Percentiles rank a stretch among this genome's conserved stretches.
phyloP scores from a whole-genome alignment of 352 stramenopile species.

The Globisporangium solare region DNA sequence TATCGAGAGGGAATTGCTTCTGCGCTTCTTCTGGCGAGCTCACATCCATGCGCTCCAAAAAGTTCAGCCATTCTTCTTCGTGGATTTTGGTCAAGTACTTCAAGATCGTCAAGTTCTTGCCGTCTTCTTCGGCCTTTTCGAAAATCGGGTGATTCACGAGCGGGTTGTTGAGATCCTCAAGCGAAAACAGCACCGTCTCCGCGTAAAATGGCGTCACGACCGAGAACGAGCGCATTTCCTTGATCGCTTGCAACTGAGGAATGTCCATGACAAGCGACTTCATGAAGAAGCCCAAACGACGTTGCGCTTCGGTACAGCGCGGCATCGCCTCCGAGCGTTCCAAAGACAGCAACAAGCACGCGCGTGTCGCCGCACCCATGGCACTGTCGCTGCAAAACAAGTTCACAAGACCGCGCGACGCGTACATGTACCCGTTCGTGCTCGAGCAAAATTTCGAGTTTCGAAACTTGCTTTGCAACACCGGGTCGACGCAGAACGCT shows the following conservation, averaged over 20 bases:
- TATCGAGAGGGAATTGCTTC: constrained; percentile 64
- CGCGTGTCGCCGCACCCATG: constrained; percentile 67
- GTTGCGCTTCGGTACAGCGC: constrained; percentile 51
- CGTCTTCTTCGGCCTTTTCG: constrained; percentile 76
- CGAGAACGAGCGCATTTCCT: constrained; percentile 83
- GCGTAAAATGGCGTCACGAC: constrained; percentile 83
- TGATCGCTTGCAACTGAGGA: constrained; percentile 70
- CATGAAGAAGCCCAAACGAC: constrained; percentile 83
- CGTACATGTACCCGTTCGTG: constrained; percentile 62
- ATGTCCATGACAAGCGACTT: constrained; percentile 87
- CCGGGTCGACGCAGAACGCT: constrained; percentile 61
- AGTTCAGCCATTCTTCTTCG: constrained; percentile 84
- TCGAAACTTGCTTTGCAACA: constrained; percentile 60
- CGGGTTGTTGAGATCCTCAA: constrained; percentile 76
- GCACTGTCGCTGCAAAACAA: constrained; percentile 67
- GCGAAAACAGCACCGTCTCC: constrained; percentile 76
- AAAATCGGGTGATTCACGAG: constrained; percentile 85
- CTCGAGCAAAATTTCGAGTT: constrained; percentile 76
- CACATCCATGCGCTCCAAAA: constrained; percentile 77
- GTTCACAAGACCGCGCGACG: constrained; percentile 62
- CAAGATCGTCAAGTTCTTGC: constrained; percentile 81
- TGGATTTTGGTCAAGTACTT: constrained; percentile 86
- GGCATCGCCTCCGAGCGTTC: constrained; percentile 69
- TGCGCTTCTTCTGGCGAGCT: constrained; percentile 66
- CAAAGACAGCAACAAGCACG: constrained; percentile 58